phyloP scores from a whole-genome alignment of 2,329 filamentous ascomycete species.

The Fusarium pseudoanthophilum region DNA sequence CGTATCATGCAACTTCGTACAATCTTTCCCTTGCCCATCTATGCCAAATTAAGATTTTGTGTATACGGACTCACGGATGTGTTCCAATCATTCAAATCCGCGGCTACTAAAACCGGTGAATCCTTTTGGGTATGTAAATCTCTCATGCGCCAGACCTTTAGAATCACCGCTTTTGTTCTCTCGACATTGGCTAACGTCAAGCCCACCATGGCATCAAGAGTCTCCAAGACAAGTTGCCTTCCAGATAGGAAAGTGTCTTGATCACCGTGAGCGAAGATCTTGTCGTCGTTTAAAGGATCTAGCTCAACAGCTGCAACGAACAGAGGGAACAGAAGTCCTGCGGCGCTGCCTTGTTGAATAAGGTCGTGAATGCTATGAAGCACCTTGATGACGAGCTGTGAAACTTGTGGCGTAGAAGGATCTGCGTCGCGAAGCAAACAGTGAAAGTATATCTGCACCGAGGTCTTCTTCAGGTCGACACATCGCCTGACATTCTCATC shows the following conservation, averaged over 20 bases:
- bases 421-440: constrained; percentile 56
- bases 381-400: constrained; percentile 18
- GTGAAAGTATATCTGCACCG: constrained; percentile 57
- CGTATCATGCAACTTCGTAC: not conserved
- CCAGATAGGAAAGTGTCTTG: constrained; percentile 1
- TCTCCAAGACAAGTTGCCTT: constrained; percentile 33
- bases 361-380: constrained; percentile 11
- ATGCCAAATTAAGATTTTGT: constrained; percentile 44
- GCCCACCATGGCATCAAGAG: constrained; percentile 51
- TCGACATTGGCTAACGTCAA: constrained; percentile 56
- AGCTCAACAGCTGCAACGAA: constrained; percentile 41
- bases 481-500: constrained; percentile 39
- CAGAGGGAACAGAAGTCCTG: constrained; percentile 34
- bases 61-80: constrained; percentile 44
- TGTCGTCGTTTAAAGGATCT: constrained; percentile 30
- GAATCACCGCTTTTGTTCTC: constrained; percentile 57
- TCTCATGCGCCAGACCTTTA: constrained; percentile 58
- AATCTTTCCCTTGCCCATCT: too few species aligned
- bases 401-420: constrained; percentile 46
- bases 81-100: constrained; percentile 41
- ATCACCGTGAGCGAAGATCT: not conserved
- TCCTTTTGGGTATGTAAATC: constrained; percentile 44
- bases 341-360: constrained; percentile 30
- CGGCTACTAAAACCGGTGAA: not conserved
- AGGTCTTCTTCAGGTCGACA: constrained; percentile 50